Evolutionary conservation across 805 yeast species (phyloP).

Genomic region (Candida ficus): DNA sequence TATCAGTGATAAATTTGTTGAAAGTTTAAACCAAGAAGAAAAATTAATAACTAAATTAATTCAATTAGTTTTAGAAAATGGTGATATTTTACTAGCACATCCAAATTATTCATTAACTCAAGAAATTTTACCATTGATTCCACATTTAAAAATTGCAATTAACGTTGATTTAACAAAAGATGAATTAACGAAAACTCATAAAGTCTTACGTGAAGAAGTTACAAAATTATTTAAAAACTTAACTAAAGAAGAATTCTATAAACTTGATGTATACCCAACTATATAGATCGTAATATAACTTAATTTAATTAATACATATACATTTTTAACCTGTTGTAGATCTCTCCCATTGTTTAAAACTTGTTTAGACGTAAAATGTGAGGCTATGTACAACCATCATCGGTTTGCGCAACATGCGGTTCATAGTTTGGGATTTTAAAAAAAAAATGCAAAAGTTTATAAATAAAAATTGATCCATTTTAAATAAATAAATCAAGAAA

Average conservation of each 20-base stretch:
- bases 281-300: not conserved
- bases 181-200: conserved; percentile 41
- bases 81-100: conserved; percentile 56
- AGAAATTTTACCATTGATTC: conserved; percentile 66
- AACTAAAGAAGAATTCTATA: conserved; percentile 4
- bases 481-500: too few species aligned
- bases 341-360: too few species aligned
- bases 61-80: conserved; percentile 44
- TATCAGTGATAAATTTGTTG: conserved; percentile 28
- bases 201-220: conserved; percentile 30
- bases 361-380: too few species aligned
- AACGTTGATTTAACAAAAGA: conserved; percentile 40
- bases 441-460: too few species aligned
- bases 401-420: too few species aligned
- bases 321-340: too few species aligned
- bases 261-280: not conserved
- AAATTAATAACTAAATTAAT: conserved; percentile 63
- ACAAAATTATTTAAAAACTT: conserved; percentile 14
- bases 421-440: too few species aligned
- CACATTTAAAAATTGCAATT: conserved; percentile 49
- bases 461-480: too few species aligned
- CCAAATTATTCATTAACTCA: conserved; percentile 60
- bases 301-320: not conserved
- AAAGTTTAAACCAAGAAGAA: conserved; percentile 42
- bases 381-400: too few species aligned